Base-by-base conservation (phyloP, 805 yeast species). In the Wickerhamomyces mucosus region DNA sequence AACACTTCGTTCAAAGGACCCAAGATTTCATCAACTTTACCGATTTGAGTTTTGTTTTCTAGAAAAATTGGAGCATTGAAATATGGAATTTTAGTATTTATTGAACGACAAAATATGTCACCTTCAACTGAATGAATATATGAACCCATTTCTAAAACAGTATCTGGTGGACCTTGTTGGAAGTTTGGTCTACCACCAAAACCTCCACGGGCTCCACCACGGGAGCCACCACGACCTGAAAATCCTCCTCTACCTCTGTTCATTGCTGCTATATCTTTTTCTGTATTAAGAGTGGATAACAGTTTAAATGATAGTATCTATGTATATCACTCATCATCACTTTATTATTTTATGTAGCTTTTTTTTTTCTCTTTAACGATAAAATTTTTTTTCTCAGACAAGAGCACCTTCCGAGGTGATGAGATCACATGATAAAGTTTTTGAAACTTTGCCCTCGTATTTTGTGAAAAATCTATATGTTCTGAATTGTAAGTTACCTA, bases 1-100 rank as follows among this genome's bases (percentile, higher is more conserved):
- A 72, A 89, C n/a, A 92, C 96, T 63, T 92, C 98, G 56, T 92
- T 92, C 56, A 92, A 64, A 29, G 98, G 97, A 31, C 99, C 99
- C 46, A 92, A 71, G 41, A 92, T 92, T 68, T 92, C 99, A 58
- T 92, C 99, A 37, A 92, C 95, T 60, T 92, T 92, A 50, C 99
- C 99, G 29, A 92, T 78, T 55, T 81, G 92, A 17, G 95, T 80
- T 62, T 92, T 92, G 70, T 92, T 89, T 58, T 92, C 97, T 47
- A 92, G 71, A 59, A 80, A 92, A 50, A 92, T 88, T 56, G 98
- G 98, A 18, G 99, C 99, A 63, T 92, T 92, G 73, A 92, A 92
- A 60, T 89, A 92, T 51, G 99, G 98, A 46, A 92, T 69, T 67
- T 89, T 89, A 36, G 85, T 76, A 58, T 92, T 92, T 51, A 83